These are phyloP conservation scores for Ophiostoma tasmaniense DNA, from an alignment of 2,329 filamentous ascomycete species.

Conservation along the genomic window DNA sequence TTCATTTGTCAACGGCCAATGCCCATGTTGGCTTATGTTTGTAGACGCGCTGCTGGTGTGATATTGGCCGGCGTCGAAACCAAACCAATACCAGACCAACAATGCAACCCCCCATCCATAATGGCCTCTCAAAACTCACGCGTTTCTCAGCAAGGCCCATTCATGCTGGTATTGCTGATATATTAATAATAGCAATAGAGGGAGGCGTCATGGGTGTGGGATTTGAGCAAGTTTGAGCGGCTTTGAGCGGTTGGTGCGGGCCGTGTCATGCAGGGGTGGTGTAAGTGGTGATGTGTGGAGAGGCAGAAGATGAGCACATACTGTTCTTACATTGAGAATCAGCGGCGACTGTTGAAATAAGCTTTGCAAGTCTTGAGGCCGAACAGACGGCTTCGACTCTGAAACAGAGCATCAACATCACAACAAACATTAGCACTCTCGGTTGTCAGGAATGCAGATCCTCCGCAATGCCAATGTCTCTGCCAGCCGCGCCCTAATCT, in stretches of 20 bases:
- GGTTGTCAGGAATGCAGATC: neutral
- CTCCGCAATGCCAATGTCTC: neutral
- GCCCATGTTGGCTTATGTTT: neutral
- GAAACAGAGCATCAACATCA: neutral
- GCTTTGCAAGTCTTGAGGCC: neutral
- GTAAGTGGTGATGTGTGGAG: neutral
- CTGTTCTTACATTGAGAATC: too few species aligned
- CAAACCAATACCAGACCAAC: neutral
- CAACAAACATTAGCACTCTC: neutral
- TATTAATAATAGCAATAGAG: neutral
- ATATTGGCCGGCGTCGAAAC: neutral
- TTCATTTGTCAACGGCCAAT: neutral
- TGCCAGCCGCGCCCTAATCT: neutral
- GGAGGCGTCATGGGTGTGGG: neutral
- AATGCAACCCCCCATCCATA: neutral
- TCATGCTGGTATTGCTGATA: neutral
- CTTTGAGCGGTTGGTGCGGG: slow-evolving; percentile 10
- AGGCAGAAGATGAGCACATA: neutral
- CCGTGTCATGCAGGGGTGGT: slow-evolving; percentile 1
- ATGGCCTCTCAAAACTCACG: neutral
- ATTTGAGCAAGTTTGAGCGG: slow-evolving; percentile 12
- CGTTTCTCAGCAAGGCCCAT: neutral
- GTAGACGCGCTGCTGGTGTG: neutral
- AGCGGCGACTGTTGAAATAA: neutral
- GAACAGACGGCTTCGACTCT: neutral